A percentile compares a stretch with the other conserved stretches of the same genome.
These are phyloP conservation scores for Hansenula sp. DNA, from an alignment of 1,139 yeast genomes.

Conservation along the genomic window DNA sequence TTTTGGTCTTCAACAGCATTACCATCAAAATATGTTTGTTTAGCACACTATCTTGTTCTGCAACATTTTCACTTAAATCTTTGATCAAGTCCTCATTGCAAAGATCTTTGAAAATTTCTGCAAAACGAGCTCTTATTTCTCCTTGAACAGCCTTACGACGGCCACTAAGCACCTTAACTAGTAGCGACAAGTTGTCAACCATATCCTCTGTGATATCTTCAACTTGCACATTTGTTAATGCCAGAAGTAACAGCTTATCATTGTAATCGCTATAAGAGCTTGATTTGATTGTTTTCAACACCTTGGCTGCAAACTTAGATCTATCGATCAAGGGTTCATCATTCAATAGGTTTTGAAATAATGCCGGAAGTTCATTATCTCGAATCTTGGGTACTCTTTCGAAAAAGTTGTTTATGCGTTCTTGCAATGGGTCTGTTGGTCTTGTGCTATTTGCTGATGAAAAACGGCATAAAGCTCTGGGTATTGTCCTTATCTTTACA, in stretches of 20 bases:
- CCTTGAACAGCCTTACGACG: neutral
- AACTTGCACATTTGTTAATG: neutral
- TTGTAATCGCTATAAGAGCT: neutral
- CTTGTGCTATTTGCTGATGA: too few species aligned
- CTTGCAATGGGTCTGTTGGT: neutral
- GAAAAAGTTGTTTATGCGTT: neutral
- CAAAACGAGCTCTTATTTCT: neutral
- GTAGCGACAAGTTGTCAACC: neutral
- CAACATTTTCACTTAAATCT: neutral
- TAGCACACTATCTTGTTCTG: neutral
- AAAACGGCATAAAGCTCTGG: neutral
- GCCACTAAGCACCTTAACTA: neutral
- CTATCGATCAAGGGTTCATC: too few species aligned
- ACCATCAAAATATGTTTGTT: neutral
- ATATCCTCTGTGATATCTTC: slow-evolving; percentile 1
- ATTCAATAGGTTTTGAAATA: neutral
- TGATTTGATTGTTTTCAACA: neutral
- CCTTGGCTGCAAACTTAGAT: neutral
- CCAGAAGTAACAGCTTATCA: neutral
- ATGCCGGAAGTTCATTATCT: neutral
- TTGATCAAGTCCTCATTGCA: neutral
- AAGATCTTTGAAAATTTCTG: neutral
- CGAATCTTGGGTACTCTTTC: neutral
- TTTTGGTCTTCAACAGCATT: neutral
- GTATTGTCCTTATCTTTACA: neutral